These are phyloP conservation scores for Penicillium psychrosexuale DNA, from an alignment of 2,329 filamentous ascomycete species.

Conservation along the genomic window DNA sequence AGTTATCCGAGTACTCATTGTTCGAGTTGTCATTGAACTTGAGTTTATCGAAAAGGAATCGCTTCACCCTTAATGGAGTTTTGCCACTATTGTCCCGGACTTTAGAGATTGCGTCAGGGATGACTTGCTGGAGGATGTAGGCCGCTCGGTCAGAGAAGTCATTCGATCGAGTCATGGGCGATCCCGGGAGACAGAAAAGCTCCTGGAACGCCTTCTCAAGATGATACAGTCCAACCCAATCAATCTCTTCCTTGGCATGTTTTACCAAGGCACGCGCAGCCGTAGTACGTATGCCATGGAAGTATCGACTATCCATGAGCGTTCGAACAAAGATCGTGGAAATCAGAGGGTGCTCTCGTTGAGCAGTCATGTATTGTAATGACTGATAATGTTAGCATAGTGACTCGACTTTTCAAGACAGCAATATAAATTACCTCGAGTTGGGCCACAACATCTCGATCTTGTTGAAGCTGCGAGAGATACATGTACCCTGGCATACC, in stretches of 20 bases:
- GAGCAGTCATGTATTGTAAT: constrained; percentile 68
- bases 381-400: constrained; percentile 44
- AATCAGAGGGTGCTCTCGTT: constrained; percentile 71
- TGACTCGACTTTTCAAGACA: background rate
- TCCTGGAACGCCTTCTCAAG: constrained; percentile 82
- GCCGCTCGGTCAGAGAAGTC: constrained; percentile 84
- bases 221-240: constrained; percentile 78
- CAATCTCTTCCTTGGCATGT: constrained; percentile 67
- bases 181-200: constrained; percentile 78
- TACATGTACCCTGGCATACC: constrained; percentile 97
- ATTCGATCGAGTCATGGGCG: constrained; percentile 78
- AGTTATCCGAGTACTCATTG: constrained; percentile 82
- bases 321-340: constrained; percentile 88
- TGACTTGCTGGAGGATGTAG: constrained; percentile 80
- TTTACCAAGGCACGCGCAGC: constrained; percentile 75
- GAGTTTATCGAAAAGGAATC: constrained; percentile 83
- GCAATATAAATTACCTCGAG: constrained; percentile 49
- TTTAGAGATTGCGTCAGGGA: constrained; percentile 74
- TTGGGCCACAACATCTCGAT: constrained; percentile 91
- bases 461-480: constrained; percentile 92
- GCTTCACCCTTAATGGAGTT: constrained; percentile 74
- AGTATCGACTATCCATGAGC: constrained; percentile 87
- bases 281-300: constrained; percentile 84
- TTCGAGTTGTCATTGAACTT: constrained; percentile 92
- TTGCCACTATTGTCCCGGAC: constrained; percentile 72